phyloP scores from a whole-genome alignment of 371 early-diverging fungal genomes.

The Basidiobolus meristosporus region DNA sequence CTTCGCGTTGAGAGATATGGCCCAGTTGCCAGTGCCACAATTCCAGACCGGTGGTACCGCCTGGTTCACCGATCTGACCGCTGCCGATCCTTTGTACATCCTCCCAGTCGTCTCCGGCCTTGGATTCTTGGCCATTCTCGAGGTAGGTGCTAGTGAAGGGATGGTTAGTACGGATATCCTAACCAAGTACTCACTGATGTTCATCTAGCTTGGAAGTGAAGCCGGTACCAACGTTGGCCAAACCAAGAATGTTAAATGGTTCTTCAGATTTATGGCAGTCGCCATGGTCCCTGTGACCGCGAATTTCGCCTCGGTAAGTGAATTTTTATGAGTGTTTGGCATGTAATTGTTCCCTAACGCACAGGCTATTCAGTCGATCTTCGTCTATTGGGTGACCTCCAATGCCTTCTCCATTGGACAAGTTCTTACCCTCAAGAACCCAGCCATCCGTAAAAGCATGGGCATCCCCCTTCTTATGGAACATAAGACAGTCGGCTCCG shows the following conservation, averaged over 20 bases:
- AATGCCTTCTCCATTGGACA: constrained; percentile 53
- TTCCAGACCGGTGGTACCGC: constrained; percentile 49
- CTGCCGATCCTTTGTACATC: constrained; percentile 65
- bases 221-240: constrained; percentile 1
- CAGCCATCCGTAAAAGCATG: constrained; percentile 27
- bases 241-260: constrained; percentile 28
- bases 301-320: constrained; percentile 52
- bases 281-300: constrained; percentile 46
- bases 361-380: constrained; percentile 29
- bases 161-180: constrained; percentile 15
- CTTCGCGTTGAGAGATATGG: constrained; percentile 65
- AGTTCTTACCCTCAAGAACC: constrained; percentile 33
- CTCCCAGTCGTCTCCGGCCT: constrained; percentile 57
- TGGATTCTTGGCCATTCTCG: constrained; percentile 59
- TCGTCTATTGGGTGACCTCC: constrained; percentile 75
- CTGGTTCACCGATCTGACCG: constrained; percentile 74
- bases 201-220: background rate
- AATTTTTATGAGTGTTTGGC: constrained; percentile 3
- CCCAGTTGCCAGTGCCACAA: constrained; percentile 67
- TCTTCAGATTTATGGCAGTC: constrained; percentile 42
- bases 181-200: constrained; percentile 4
- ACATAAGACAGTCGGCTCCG: constrained; percentile 10
- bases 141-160: constrained; percentile 37
- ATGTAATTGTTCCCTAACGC: background rate
- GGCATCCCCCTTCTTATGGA: constrained; percentile 26